Base-by-base conservation (phyloP, 306 rosid genomes). In the Heteromeles arbutifolia region DNA sequence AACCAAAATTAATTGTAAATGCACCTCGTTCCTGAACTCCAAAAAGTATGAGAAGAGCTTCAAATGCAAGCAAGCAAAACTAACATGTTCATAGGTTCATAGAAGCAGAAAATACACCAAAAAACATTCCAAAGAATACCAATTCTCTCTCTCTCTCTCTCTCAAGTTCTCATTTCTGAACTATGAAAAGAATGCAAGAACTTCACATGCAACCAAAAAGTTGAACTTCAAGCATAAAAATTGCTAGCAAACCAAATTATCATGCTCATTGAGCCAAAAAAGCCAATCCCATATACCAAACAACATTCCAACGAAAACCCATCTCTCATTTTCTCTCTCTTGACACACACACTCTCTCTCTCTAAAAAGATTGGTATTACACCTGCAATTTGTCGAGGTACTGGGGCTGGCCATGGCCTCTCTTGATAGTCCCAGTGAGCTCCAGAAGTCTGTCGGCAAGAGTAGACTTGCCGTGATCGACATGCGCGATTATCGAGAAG, bases 321-420 rank as follows among this genome's bases (percentile, higher is more conserved):
- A 72, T 72, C 29, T 61, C 8, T 26, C 34, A 72, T 53, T 41
- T 70, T 37, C 37, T 14, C 24, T 8, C 77, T 22, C 69, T 32
- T 4, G 15, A 6, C 48, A 19, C 21, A 2, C 45, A 19, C n/a
- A n/a, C 19, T 48, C 69, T 4, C 48, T 5, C 17, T 7, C 52
- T 14, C 22, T 57, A 48, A 48, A 48, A 5, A 48, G 21, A 48
- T 48, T 15, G 21, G 21, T 15, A 15, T 48, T 48, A 62, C 66
- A 92, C 98, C 96, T 92, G 97, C 83, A 90, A 82, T 34, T 90
- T 89, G 74, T 95, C 97, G 68, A 95, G 96, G 83, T 84, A 90
- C 81, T 90, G 97, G 73, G 97, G 96, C 78, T 90, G 98, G 64
- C 98, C 98, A 80, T 83, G 95, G 22, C 97, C 98, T 78, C 85